Base-by-base conservation (phyloP, 148 eudicot species). In the Nepenthes mirabilis region DNA sequence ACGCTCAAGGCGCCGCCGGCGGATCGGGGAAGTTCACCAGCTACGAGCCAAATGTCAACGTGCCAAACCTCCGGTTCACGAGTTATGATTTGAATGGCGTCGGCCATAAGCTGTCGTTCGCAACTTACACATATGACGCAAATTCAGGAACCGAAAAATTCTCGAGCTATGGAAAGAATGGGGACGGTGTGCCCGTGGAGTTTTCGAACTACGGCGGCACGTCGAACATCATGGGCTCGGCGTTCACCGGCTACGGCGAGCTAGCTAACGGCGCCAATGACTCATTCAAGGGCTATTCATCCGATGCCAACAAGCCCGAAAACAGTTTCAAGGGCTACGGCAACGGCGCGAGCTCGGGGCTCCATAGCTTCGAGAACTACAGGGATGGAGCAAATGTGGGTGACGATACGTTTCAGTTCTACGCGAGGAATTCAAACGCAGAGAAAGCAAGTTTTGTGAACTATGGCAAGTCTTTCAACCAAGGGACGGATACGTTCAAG, bases 401-500 rank as follows among this genome's bases (percentile, higher is more conserved):
- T 9, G 73, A 73, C 2, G 94, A 91, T 49, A 58, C 84, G 1
- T 91, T 91, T 58, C 83, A 66, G 40, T 78, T 83, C 9, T 91
- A 88, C 9, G 73, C 75, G 0, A 75, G 63, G 63, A 72, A 56
- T 10, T 82, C 86, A 10, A 82, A 72, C 11, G 71, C 80, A 1
- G 87, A 64, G 3, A 80, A 84, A 51, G 77, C 77, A 2, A 74
- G 63, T 52, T 93, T 88, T 35, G 35, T 43, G 9, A 88, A 82
- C 52, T 93, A 93, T 54, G 98, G 98, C 0, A 88, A 83, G 65
- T 82, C 96, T 0, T 79, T 88, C 34, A 86, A 83, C 49, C 72
- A 61, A 56, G 98, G 98, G 2, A 47, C 43, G 6, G 96, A 93
- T 65, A 55, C 65, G 1, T 93, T 93, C 61, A 86, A 63, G 66